Conservation (phyloP, 148 eudicot genomes). For the Hydrangea macrophylla region DNA sequence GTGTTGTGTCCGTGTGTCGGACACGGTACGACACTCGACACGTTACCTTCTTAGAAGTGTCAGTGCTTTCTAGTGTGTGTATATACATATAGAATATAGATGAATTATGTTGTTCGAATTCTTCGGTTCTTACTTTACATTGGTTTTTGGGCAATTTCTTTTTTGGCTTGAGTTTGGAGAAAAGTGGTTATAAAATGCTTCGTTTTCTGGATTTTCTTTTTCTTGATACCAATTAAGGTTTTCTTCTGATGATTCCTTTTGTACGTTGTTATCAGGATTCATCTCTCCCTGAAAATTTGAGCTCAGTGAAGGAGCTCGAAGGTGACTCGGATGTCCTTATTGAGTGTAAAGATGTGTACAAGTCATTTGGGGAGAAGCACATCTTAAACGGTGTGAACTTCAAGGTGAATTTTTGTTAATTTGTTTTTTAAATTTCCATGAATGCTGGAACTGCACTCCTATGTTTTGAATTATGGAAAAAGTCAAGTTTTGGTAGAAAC, state of each 20-base stretch:
- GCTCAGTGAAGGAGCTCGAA: conserved; percentile 32
- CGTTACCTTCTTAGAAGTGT: too few species aligned
- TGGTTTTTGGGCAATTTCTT: background rate
- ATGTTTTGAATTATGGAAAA: background rate
- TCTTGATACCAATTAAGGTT: background rate
- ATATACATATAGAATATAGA: too few species aligned
- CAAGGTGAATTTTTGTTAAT: conserved; percentile 48
- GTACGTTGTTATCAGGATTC: conserved; percentile 42
- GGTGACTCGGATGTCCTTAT: conserved; percentile 91
- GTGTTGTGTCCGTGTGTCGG: too few species aligned
- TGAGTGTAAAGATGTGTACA: conserved; percentile 75
- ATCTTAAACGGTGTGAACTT: conserved; percentile 88
- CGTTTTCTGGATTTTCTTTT: too few species aligned
- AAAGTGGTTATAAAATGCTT: background rate
- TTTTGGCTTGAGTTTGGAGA: background rate
- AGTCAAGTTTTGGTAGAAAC: too few species aligned
- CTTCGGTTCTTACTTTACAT: too few species aligned
- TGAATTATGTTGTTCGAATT: too few species aligned
- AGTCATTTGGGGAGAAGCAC: conserved; percentile 89
- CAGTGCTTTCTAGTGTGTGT: too few species aligned
- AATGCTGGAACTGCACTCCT: background rate
- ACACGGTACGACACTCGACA: too few species aligned
- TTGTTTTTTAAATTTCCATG: background rate
- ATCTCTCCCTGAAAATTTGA: conserved; percentile 29
- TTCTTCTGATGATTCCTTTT: background rate